Evolutionary conservation across 805 yeast genomes (phyloP).

Genomic region (Suhomyces kilbournensis): DNA sequence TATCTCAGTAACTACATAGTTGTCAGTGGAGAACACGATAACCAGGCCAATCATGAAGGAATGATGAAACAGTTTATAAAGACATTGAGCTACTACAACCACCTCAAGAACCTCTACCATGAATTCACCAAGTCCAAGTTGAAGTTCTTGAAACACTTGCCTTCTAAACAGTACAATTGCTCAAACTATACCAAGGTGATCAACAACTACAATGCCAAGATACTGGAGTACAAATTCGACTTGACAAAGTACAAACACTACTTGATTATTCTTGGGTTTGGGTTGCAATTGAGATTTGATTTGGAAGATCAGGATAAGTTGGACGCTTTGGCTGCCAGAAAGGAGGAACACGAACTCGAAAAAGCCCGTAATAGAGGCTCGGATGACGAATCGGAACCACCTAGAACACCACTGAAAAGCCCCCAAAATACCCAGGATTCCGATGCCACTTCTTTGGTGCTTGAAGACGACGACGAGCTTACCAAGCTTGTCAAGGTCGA

Average conservation of each 20-base stretch:
- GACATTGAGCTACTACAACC: constrained; percentile 40
- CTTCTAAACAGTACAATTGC: constrained; percentile 12
- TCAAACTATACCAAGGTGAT: constrained; percentile 36
- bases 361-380: not conserved
- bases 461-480: constrained; percentile 21
- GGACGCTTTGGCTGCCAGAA: not conserved
- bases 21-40: constrained; percentile 15
- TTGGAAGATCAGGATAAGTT: constrained; percentile 31
- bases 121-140: constrained; percentile 29
- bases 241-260: constrained; percentile 45
- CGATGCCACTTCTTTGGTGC: not conserved
- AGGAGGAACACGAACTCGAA: not conserved
- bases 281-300: constrained; percentile 44
- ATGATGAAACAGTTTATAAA: constrained; percentile 44
- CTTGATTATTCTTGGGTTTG: constrained; percentile 44
- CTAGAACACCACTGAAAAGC: not conserved
- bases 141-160: constrained; percentile 29
- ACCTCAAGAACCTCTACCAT: constrained; percentile 32
- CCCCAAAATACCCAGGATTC: not conserved
- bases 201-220: constrained; percentile 39
- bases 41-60: constrained; percentile 30
- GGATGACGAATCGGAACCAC: not conserved
- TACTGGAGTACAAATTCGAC: constrained; percentile 44
- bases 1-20: constrained; percentile 36
- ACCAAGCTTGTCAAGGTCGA: constrained; percentile 32